A percentile compares a stretch with the other conserved stretches of the same genome.
phyloP scores from a whole-genome alignment of 108 stramenopile genomes.

The Pseudonitzschia delicatissima region DNA sequence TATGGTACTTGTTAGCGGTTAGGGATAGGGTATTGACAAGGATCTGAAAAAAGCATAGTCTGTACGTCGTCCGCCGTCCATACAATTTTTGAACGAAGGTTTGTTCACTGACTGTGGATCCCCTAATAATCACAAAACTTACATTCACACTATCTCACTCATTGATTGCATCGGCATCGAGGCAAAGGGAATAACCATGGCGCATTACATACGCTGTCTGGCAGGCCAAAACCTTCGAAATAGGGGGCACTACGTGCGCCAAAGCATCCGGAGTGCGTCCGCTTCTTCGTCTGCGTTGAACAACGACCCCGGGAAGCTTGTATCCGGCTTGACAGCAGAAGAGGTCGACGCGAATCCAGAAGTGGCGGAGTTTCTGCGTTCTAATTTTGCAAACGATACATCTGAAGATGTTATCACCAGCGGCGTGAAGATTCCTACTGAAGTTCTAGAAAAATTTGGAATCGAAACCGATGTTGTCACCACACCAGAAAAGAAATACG shows the following conservation, averaged over 20 bases:
- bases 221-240: background rate
- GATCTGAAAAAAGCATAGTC: too few relatives aligned
- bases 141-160: too few relatives aligned
- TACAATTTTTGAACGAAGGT: too few relatives aligned
- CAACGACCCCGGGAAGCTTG: conserved; percentile 29
- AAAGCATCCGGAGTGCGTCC: background rate
- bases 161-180: too few relatives aligned
- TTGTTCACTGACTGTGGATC: too few relatives aligned
- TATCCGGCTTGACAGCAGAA: conserved; percentile 32
- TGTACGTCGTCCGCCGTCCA: too few relatives aligned
- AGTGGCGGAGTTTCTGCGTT: conserved; percentile 24
- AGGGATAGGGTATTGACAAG: too few relatives aligned
- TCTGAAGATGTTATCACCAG: background rate
- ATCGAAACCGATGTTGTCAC: background rate
- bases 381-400: conserved; percentile 25
- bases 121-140: too few relatives aligned
- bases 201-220: background rate
- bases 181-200: background rate
- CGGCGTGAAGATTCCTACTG: conserved; percentile 19
- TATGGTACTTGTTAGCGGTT: too few relatives aligned
- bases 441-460: conserved; percentile 25
- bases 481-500: conserved; percentile 9
- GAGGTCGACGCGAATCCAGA: conserved; percentile 26
- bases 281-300: background rate
- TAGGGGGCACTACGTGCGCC: background rate